phyloP scores from a whole-genome alignment of 2,329 filamentous ascomycete genomes.

The Alternaria brassicae region DNA sequence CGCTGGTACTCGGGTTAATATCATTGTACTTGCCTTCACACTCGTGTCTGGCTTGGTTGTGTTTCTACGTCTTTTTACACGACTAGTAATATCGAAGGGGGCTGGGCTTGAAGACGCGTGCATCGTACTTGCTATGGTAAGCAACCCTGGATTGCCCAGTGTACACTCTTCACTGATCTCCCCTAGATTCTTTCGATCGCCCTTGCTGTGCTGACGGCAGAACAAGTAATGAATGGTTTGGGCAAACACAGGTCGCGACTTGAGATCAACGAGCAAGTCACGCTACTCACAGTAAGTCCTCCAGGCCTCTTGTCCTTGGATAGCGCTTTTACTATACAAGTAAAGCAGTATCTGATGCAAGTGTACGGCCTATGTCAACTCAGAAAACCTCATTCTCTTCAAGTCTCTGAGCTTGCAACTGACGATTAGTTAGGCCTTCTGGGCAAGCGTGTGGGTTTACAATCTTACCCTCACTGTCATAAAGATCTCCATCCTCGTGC shows the following conservation, averaged over 20 bases:
- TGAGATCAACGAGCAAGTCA: conserved; percentile 12
- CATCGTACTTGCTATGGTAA: conserved; percentile 45
- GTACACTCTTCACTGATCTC: conserved; percentile 10
- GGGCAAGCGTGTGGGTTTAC: conserved; percentile 46
- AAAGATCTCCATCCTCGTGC: conserved; percentile 45
- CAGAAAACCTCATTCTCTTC: no score
- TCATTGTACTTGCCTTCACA: conserved; percentile 42
- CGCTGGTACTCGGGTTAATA: conserved; percentile 42
- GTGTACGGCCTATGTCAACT: not conserved
- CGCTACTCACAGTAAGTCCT: conserved; percentile 23
- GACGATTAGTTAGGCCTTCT: conserved; percentile 39
- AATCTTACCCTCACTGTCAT: conserved; percentile 40
- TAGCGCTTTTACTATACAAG: no score
- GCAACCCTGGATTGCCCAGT: not conserved
- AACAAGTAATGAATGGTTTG: conserved; percentile 44
- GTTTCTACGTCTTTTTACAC: conserved; percentile 42
- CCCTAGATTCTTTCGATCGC: conserved; percentile 35
- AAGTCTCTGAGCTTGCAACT: conserved; percentile 5
- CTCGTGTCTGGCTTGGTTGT: conserved; percentile 40
- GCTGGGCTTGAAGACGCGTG: conserved; percentile 41
- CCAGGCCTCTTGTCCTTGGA: not conserved
- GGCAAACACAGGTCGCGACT: conserved; percentile 32
- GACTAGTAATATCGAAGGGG: conserved; percentile 32
- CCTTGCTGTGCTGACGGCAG: conserved; percentile 35
- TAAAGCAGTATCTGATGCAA: not conserved